These are phyloP conservation scores for Linderniella brevidens DNA, from an alignment of 257 asterid genomes.

Conservation along the genomic window DNA sequence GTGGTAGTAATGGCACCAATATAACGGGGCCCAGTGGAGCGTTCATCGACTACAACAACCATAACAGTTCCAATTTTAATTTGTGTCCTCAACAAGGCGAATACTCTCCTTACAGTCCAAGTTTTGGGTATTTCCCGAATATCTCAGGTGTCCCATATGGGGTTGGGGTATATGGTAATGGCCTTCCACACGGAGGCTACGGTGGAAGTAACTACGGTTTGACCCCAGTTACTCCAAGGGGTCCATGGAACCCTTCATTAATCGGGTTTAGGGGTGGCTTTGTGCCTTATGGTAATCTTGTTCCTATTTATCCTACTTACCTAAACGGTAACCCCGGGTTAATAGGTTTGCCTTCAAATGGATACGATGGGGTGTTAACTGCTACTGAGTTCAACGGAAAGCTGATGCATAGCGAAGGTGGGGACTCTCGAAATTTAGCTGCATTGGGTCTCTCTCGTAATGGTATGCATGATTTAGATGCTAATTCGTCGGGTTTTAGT, in stretches of 20 bases:
- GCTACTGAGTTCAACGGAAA: background rate
- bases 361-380: background rate
- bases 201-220: background rate
- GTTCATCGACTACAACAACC: too few species aligned
- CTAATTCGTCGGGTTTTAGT: too few species aligned
- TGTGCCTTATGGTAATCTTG: background rate
- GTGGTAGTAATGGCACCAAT: conserved; percentile 10
- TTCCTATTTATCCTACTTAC: conserved; percentile 1
- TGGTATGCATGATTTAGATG: background rate
- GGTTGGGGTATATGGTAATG: background rate
- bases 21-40: background rate
- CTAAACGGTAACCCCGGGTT: background rate
- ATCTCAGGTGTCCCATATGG: background rate
- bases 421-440: background rate
- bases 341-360: background rate
- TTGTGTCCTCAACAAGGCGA: background rate
- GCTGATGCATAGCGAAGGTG: background rate
- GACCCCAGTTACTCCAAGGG: background rate
- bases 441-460: background rate
- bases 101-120: background rate
- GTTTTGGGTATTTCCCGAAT: conserved; percentile 2
- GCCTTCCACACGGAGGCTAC: background rate
- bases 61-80: background rate
- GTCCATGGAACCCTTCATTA: background rate
- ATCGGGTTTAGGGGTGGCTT: background rate